Base-by-base conservation (phyloP, 208 protist genomes). In the Leishmania tropica region DNA sequence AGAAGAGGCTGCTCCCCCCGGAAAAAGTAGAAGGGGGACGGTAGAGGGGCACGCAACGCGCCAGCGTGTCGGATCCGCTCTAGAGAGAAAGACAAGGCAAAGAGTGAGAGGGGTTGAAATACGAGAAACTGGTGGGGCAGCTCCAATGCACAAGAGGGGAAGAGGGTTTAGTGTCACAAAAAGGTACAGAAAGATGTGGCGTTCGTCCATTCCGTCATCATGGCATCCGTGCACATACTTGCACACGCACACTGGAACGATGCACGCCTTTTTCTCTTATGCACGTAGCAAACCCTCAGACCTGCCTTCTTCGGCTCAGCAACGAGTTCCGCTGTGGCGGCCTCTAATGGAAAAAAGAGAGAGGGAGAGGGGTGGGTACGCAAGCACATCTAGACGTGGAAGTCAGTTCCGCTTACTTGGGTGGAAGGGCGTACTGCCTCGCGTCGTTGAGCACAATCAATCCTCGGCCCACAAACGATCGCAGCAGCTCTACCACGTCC, bases 401-500 rank as follows among this genome's bases (percentile, higher is more conserved):
- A 65, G 24, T 19, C 28, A 45, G 48, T 35, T 40, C 54, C 21
- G 13, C 31, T 56, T 73, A 88, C 81, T 83, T 83, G 21, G 83
- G 56, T 15, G 83, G 82, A 24, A 96, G 81, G 17, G 87, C 88
- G 81, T 93, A 97, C 21, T 88, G 73, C 74, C 92, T 94, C 2
- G 83, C 83, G 42, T 97, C 92, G 51, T 84, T 95, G 37, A 90
- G 17, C 13, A 81, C 86, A 56, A 97, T 81, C 6, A 87, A 74
- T n/a, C 86, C 88, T 24, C 91, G 71, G 8, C 70, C 64, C n/a
- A 95, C 79, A 72, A 97, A 91, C 67, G 87, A 88, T 51, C 92
- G 90, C 60, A 97, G 83, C 21, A 97, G 73, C 65, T 88, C 87
- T 75, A 88, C 87, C 78, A 96, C 80, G 51, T 96, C 92, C 28